These are phyloP conservation scores for Cicer chorassanicum DNA, from an alignment of 306 rosid genomes.

Conservation along the genomic window DNA sequence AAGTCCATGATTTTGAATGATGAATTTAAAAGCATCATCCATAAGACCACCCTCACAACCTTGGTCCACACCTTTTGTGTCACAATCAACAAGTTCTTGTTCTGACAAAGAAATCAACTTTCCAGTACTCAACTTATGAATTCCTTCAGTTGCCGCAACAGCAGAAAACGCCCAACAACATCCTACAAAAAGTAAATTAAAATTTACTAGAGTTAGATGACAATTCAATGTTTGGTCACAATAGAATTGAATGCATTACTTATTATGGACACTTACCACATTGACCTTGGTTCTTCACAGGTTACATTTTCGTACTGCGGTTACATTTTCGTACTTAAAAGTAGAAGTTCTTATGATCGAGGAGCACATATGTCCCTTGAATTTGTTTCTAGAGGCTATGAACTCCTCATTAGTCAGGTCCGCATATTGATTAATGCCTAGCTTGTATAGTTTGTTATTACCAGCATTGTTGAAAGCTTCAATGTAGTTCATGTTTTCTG, in stretches of 20 bases:
- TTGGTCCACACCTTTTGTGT: slow-evolving; percentile 44
- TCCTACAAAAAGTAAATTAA: slow-evolving; percentile 36
- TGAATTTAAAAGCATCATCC: slow-evolving; percentile 56
- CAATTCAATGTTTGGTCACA: neutral
- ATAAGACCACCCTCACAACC: slow-evolving; percentile 56
- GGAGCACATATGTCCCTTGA: slow-evolving; percentile 52
- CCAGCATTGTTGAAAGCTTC: slow-evolving; percentile 44
- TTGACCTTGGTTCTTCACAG: slow-evolving; percentile 55
- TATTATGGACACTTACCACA: slow-evolving; percentile 44
- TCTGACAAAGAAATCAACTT: slow-evolving; percentile 48
- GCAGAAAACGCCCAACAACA: slow-evolving; percentile 63
- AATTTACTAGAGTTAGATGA: neutral
- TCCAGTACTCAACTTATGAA: slow-evolving; percentile 39
- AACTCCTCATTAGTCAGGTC: slow-evolving; percentile 62
- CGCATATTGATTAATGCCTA: slow-evolving; percentile 48
- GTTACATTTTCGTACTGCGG: slow-evolving; percentile 42
- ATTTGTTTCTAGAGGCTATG: slow-evolving; percentile 48
- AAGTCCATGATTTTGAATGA: slow-evolving; percentile 45
- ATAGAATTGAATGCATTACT: neutral
- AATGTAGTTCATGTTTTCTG: slow-evolving; percentile 44
- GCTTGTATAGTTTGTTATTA: slow-evolving; percentile 45
- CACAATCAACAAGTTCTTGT: slow-evolving; percentile 63
- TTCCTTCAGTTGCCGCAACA: slow-evolving; percentile 58
- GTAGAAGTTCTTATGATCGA: slow-evolving; percentile 21
- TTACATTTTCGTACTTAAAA: slow-evolving; percentile 50